Conservation (phyloP, 768 basidiomycete species). For the Tephrocybe rancida region DNA sequence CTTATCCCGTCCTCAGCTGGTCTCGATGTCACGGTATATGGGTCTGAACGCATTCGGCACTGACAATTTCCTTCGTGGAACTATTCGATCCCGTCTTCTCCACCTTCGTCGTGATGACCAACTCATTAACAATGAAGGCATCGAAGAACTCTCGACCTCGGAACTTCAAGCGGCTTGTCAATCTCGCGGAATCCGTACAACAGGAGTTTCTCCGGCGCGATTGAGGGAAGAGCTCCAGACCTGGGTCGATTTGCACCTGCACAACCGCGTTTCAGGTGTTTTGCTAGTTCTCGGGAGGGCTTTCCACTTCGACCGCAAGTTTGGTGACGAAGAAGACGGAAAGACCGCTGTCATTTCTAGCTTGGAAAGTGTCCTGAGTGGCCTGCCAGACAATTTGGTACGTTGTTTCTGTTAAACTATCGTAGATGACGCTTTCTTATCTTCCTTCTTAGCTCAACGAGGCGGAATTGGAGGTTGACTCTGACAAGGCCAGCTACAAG, state of each 20-base stretch:
- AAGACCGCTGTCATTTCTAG: conserved; percentile 80
- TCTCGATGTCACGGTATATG: conserved; percentile 98
- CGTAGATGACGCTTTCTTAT: background rate
- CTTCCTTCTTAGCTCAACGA: conserved; percentile 75
- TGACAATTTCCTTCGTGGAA: conserved; percentile 95
- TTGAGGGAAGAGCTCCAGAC: conserved; percentile 87
- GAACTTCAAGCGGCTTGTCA: conserved; percentile 95
- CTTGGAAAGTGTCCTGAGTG: conserved; percentile 88
- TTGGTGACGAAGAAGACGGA: conserved; percentile 76
- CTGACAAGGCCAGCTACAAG: conserved; percentile 93
- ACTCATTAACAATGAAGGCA: conserved; percentile 86
- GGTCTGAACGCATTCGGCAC: conserved; percentile 98
- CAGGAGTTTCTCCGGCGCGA: conserved; percentile 83
- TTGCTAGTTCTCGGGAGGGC: conserved; percentile 93
- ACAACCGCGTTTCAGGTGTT: conserved; percentile 91
- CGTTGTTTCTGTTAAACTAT: conserved; percentile 26
- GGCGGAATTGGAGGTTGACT: conserved; percentile 95
- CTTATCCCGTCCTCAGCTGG: conserved; percentile 95
- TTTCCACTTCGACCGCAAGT: conserved; percentile 86
- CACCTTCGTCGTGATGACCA: conserved; percentile 92
- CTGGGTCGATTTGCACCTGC: conserved; percentile 92
- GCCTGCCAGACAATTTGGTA: conserved; percentile 93
- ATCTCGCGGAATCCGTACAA: conserved; percentile 89
- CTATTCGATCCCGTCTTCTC: conserved; percentile 81
- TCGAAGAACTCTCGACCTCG: conserved; percentile 86